Conservation (phyloP, 192 early-diverging fungal species). For the Linnemannia elongata region DNA sequence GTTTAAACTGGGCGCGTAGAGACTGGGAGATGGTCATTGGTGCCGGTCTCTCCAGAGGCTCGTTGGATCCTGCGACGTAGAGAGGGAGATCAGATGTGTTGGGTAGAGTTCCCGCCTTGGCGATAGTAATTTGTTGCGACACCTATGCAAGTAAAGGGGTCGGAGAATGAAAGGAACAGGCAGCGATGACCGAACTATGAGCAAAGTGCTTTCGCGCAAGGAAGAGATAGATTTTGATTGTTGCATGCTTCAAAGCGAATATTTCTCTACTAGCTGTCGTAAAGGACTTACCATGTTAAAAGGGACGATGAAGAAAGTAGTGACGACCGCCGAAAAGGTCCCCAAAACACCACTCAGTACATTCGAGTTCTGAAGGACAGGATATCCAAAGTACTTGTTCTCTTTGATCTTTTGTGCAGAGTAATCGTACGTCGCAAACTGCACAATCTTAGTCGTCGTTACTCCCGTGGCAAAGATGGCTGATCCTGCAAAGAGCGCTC, state of each 20-base stretch:
- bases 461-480: slow-evolving; percentile 36
- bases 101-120: slow-evolving; percentile 39
- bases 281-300: slow-evolving; percentile 43
- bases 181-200: slow-evolving; percentile 18
- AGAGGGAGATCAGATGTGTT: slow-evolving; percentile 39
- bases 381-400: slow-evolving; percentile 32
- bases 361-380: slow-evolving; percentile 24
- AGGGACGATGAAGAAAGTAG: slow-evolving; percentile 46
- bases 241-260: no score
- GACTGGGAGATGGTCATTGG: slow-evolving; percentile 38
- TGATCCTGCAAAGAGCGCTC: slow-evolving; percentile 42
- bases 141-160: neutral
- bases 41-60: slow-evolving; percentile 19
- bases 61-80: slow-evolving; percentile 33
- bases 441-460: slow-evolving; percentile 42
- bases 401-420: slow-evolving; percentile 32
- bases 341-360: slow-evolving; percentile 33
- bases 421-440: slow-evolving; percentile 57
- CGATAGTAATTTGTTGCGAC: slow-evolving; percentile 43
- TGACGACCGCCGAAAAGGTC: slow-evolving; percentile 45
- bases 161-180: neutral
- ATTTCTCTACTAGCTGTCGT: neutral
- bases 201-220: neutral
- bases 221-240: no score
- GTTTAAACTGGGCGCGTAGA: slow-evolving; percentile 31